phyloP scores from a whole-genome alignment of 2,329 filamentous ascomycete genomes.

The Paraphoma sp. region DNA sequence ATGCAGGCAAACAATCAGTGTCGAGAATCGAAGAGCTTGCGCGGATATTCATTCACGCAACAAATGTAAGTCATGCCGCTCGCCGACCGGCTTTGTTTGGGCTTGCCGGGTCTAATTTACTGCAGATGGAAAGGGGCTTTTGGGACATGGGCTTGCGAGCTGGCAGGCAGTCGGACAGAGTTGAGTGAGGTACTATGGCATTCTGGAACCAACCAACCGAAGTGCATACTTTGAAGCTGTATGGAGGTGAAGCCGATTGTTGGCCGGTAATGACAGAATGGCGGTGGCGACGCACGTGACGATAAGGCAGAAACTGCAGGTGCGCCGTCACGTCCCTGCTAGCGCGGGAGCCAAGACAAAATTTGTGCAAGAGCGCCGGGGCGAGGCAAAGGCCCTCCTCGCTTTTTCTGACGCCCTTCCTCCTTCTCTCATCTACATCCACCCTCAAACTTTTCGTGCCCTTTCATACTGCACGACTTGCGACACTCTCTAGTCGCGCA shows the following conservation, averaged over 20 bases:
- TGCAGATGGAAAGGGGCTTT: slow-evolving; percentile 74
- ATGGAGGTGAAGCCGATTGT: neutral
- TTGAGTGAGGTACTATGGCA: neutral
- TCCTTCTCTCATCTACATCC: slow-evolving; percentile 24
- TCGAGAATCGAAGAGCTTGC: slow-evolving; percentile 81
- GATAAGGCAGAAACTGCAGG: slow-evolving; percentile 16
- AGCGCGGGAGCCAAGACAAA: slow-evolving; percentile 23
- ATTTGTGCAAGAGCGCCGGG: slow-evolving; percentile 31
- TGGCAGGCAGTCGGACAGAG: neutral
- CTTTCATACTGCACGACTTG: slow-evolving; percentile 24
- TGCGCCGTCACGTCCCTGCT: slow-evolving; percentile 17
- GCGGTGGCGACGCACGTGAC: slow-evolving; percentile 7
- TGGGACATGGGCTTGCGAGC: slow-evolving; percentile 70
- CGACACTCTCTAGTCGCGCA: slow-evolving; percentile 36
- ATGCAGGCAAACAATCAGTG: slow-evolving; percentile 75
- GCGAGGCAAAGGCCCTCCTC: slow-evolving; percentile 25
- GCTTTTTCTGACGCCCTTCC: slow-evolving; percentile 27
- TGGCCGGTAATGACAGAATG: neutral
- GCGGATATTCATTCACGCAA: slow-evolving; percentile 85
- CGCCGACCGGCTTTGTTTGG: neutral
- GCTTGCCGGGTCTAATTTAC: slow-evolving; percentile 14
- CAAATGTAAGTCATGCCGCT: slow-evolving; percentile 64
- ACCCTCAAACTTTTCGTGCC: slow-evolving; percentile 23
- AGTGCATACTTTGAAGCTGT: neutral
- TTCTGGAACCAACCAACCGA: neutral